Conservation (phyloP, 2,329 filamentous ascomycete genomes). For the Colletotrichum chlorophyti region DNA sequence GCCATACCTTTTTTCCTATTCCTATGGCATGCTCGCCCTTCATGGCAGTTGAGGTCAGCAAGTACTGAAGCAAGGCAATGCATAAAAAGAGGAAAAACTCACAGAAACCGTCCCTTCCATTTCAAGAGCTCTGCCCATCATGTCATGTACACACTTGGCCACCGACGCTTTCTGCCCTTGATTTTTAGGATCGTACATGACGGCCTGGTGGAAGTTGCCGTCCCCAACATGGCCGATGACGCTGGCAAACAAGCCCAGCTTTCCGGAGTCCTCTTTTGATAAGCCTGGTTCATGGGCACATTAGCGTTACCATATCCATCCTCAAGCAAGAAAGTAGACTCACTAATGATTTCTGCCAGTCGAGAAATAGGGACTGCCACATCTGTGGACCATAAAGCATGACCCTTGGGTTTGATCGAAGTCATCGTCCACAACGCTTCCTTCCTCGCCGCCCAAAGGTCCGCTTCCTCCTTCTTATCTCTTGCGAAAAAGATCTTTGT, state of each 20-base stretch:
- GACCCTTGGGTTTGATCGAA: constrained; percentile 64
- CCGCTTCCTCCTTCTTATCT: constrained; percentile 67
- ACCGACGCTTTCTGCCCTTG: constrained; percentile 57
- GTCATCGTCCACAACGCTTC: constrained; percentile 77
- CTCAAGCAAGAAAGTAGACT: constrained; percentile 18
- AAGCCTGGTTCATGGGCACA: constrained; percentile 48
- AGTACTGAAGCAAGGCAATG: background rate
- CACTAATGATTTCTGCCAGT: constrained; percentile 71
- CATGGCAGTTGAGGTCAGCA: background rate
- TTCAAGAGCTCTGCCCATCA: constrained; percentile 74
- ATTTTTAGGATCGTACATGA: constrained; percentile 50
- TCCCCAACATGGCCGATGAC: constrained; percentile 80
- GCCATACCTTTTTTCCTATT: constrained; percentile 73
- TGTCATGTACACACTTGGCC: constrained; percentile 67
- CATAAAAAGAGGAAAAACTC: constrained; percentile 33
- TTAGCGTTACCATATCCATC: too few relatives aligned
- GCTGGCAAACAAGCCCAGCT: constrained; percentile 67
- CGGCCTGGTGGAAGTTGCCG: constrained; percentile 73
- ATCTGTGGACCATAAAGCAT: constrained; percentile 80
- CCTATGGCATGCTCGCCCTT: constrained; percentile 74
- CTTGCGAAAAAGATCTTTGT: constrained; percentile 73
- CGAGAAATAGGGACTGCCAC: constrained; percentile 79
- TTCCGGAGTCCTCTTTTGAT: constrained; percentile 69
- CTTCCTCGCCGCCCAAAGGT: constrained; percentile 79
- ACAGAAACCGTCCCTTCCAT: constrained; percentile 74